Base-by-base conservation (phyloP, 2,329 filamentous ascomycete species). In the Apiospora saccharicola region DNA sequence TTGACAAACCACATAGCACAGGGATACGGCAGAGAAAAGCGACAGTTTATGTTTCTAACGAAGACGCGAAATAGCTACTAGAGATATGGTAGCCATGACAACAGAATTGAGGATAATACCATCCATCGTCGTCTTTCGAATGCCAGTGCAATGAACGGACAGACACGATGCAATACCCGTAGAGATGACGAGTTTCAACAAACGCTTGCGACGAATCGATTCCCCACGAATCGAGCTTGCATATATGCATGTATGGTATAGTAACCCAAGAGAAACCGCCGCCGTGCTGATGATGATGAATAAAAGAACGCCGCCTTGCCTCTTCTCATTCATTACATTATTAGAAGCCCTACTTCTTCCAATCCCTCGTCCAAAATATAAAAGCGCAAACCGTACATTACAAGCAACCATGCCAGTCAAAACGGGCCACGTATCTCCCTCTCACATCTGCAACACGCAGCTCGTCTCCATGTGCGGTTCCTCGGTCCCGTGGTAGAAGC, bases 401-500 rank as follows among this genome's bases (percentile, higher is more conserved):
- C 43, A 67, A 44, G 10, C 47, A 16, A 22, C 16, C 34, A 44
- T 44, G 14, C 44, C 1, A 7, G 37, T 37, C 30, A 57, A 57
- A 19, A 30, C 22, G 10, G 10, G 13, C 37, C 41, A 68, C 41
- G 16, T 13, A 12, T 37, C 4, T 37, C 37, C 1, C 5, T 24
- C n/a, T 71, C 51, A 61, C 69, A 70, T 44, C 70, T 69, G 64
- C 43, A 81, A 72, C n/a, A 79, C 71, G 61, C 80, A 81, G 16
- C 74, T 74, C n/a, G 79, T 81, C 68, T 76, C 76, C 37, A 81
- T 74, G 34, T 74, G 70, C 30, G 76, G 77, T 30, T 74, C 70
- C 57, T 75, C 73, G 43, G 71, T 73, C 70, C 79, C 79, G 64
- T 76, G 73, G 75, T 96, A 96, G 86, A 91, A 96, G 22, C 92